phyloP scores from a whole-genome alignment of 179 eudicot genomes.

The Nepenthes alata region DNA sequence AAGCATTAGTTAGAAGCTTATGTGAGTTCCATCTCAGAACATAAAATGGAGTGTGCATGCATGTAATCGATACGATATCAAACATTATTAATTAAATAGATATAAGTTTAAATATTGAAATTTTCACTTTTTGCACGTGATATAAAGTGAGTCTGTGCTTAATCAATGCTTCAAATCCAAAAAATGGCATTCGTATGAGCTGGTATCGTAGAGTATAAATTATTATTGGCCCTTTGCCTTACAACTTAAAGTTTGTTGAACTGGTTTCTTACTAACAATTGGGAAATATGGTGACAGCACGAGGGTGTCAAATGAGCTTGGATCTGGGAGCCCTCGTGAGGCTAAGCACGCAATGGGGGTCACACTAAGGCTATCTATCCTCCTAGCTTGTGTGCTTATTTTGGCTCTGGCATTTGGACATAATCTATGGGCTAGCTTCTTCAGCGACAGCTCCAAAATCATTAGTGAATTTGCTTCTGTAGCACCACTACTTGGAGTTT shows the following conservation, averaged over 20 bases:
- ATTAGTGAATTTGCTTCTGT: conserved; percentile 33
- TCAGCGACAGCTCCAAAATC: conserved; percentile 38
- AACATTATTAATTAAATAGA: too few relatives aligned
- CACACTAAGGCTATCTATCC: conserved; percentile 44
- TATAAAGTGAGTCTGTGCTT: too few relatives aligned
- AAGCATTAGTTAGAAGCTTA: too few relatives aligned
- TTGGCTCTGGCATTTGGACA: conserved; percentile 46
- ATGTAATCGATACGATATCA: too few relatives aligned
- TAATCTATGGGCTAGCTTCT: conserved; percentile 51
- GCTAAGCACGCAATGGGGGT: conserved; percentile 65
- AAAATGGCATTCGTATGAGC: too few relatives aligned
- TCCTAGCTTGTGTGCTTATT: conserved; percentile 25
- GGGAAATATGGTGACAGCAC: conserved; percentile 25
- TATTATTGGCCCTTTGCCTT: neutral
- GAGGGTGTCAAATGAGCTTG: conserved; percentile 77
- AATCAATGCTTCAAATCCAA: too few relatives aligned
- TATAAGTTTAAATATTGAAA: too few relatives aligned
- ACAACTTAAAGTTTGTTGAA: neutral
- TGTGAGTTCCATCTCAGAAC: too few relatives aligned
- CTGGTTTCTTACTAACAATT: neutral
- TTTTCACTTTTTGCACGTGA: too few relatives aligned
- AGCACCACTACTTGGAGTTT: conserved; percentile 42
- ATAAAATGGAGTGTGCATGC: too few relatives aligned
- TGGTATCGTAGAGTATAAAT: neutral
- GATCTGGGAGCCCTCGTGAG: conserved; percentile 41